Evolutionary conservation across 306 rosid species (phyloP).

Genomic region (Adenanthera pavonina): DNA sequence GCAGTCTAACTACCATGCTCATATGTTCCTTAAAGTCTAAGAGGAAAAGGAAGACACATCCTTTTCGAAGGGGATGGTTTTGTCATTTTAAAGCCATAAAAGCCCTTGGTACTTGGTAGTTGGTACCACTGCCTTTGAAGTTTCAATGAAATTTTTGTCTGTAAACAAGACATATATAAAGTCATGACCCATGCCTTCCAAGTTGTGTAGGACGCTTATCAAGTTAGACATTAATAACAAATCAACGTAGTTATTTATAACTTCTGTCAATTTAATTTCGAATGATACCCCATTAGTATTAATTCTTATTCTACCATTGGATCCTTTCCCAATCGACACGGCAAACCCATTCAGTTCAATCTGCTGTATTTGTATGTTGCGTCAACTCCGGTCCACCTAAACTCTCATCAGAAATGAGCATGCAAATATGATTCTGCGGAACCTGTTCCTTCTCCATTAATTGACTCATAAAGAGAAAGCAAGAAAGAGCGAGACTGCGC

Average conservation of each 20-base stretch:
- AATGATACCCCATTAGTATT: conserved; percentile 36
- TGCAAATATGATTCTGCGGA: conserved; percentile 30
- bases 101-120: conserved; percentile 46
- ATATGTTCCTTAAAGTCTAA: conserved; percentile 53
- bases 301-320: conserved; percentile 24
- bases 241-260: not conserved
- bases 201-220: conserved; percentile 54
- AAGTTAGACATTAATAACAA: conserved; percentile 39
- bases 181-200: conserved; percentile 53
- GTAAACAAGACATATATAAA: conserved; percentile 31
- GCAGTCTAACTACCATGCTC: conserved; percentile 70
- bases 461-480: not conserved
- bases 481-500: not conserved
- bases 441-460: conserved; percentile 29
- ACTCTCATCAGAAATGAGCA: conserved; percentile 20
- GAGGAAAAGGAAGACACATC: conserved; percentile 60
- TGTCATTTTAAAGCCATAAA: conserved; percentile 62
- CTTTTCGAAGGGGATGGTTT: conserved; percentile 60
- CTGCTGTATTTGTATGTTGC: not conserved
- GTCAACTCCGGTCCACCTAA: conserved; percentile 44
- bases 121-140: conserved; percentile 46
- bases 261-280: conserved; percentile 28
- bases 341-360: conserved; percentile 35
- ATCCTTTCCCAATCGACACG: not conserved
- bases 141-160: conserved; percentile 46